Conservation (phyloP, 768 basidiomycete species). For the Lactarius deliciosus region DNA sequence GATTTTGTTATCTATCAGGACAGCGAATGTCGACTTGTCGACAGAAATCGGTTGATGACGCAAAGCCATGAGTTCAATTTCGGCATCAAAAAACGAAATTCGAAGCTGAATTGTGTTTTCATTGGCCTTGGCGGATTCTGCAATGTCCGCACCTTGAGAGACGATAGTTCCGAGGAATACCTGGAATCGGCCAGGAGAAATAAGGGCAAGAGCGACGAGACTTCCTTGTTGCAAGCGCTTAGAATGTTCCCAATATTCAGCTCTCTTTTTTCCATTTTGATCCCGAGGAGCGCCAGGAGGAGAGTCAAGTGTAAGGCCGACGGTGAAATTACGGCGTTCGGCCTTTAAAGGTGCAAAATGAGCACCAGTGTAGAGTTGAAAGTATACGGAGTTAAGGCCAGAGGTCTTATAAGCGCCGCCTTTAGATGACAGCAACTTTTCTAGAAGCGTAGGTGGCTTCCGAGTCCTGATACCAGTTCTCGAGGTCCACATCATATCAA, state of each 20-base stretch:
- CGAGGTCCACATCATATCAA: slow-evolving; percentile 24
- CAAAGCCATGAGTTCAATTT: slow-evolving; percentile 49
- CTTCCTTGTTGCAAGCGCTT: slow-evolving; percentile 62
- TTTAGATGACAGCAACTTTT: slow-evolving; percentile 46
- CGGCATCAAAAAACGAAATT: slow-evolving; percentile 63
- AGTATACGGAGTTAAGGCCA: slow-evolving; percentile 51
- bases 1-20: slow-evolving; percentile 29
- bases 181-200: slow-evolving; percentile 32
- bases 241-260: slow-evolving; percentile 60
- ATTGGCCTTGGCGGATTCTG: slow-evolving; percentile 41
- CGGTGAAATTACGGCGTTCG: slow-evolving; percentile 53
- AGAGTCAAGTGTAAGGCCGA: slow-evolving; percentile 46
- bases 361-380: slow-evolving; percentile 61
- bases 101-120: slow-evolving; percentile 44
- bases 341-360: slow-evolving; percentile 48
- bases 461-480: not conserved
- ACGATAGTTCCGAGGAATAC: slow-evolving; percentile 57
- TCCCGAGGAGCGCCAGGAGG: slow-evolving; percentile 59
- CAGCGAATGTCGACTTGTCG: slow-evolving; percentile 20
- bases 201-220: slow-evolving; percentile 56
- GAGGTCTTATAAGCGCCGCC: slow-evolving; percentile 59
- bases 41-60: slow-evolving; percentile 38
- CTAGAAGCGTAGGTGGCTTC: slow-evolving; percentile 40
- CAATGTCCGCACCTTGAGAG: slow-evolving; percentile 46
- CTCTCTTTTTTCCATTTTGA: slow-evolving; percentile 40